These are phyloP conservation scores for Psilocybe tampanensis DNA, from an alignment of 768 basidiomycete species.

Conservation along the genomic window DNA sequence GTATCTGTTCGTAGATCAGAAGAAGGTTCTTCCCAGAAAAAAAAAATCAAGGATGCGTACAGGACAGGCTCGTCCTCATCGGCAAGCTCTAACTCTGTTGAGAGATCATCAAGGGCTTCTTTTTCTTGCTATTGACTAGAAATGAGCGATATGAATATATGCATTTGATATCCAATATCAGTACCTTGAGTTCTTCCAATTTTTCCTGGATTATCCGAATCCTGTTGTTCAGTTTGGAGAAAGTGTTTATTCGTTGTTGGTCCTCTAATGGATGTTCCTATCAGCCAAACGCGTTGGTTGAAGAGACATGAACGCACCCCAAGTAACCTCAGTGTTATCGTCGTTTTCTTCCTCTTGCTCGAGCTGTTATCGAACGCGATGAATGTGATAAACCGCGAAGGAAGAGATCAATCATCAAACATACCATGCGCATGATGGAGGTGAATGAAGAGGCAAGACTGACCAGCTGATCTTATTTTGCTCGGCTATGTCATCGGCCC, in stretches of 20 bases:
- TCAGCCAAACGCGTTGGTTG: constrained; percentile 1
- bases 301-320: constrained; percentile 54
- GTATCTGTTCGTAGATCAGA: constrained; percentile 55
- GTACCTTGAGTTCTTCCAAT: constrained; percentile 73
- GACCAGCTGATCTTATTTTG: background rate
- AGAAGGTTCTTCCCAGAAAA: background rate
- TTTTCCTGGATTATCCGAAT: constrained; percentile 72
- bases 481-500: constrained; percentile 10
- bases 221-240: constrained; percentile 89
- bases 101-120: constrained; percentile 89
- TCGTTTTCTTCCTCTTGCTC: constrained; percentile 78
- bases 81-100: constrained; percentile 84
- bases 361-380: constrained; percentile 43
- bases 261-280: constrained; percentile 52
- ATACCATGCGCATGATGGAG: constrained; percentile 30
- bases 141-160: constrained; percentile 5
- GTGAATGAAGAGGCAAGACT: constrained; percentile 11
- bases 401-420: constrained; percentile 8
- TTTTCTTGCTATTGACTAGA: constrained; percentile 75
- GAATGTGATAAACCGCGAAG: constrained; percentile 5
- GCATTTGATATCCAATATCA: constrained; percentile 9
- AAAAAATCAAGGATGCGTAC: constrained; percentile 40
- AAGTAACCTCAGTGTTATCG: constrained; percentile 78
- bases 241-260: constrained; percentile 88
- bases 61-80: constrained; percentile 83